Evolutionary conservation across 768 basidiomycete species (phyloP), one percentile per base, ranked within the genome.

Genomic region (Leucocoprinus leucothites): DNA sequence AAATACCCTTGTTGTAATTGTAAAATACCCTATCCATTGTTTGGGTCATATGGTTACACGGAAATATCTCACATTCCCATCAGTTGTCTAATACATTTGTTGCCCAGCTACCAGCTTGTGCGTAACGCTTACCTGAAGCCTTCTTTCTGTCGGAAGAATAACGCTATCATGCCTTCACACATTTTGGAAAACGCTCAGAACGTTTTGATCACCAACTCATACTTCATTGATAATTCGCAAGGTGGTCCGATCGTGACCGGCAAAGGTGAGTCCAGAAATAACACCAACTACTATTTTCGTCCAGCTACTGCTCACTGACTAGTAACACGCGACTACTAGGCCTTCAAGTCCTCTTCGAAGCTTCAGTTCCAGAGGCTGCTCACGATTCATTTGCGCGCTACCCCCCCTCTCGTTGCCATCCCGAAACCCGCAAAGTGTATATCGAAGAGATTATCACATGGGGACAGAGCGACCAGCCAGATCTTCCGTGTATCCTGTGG

Each of bases 361-460:
- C 25, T 14, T 48, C 54, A 14, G 48, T 56, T 14, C 54, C 36
- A 24, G 54, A 56, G 11, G 54, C 54, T 4, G 47, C 42, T 44
- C 36, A 57, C 44, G 45, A 50, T 25, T 57, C 56, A 9, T 26
- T 34, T 7, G 28, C 38, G 18, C 34, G 48, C 11, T 40, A 44
- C 22, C 13, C 42, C 18, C 49, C 28, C 7, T 34, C 45, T 4
- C 21, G 35, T 9, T 56, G 54, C 40, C 46, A 56, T 21, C 36
- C 36, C n/a, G 46, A 24, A 14, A 56, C 54, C 2, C 54, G 54
- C 3, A 24, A 28, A 3, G 35, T 48, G 13, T 47, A 26, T 1
- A 47, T 26, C n/a, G 19, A n/a, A 7, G 22, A 49, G 28, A 48
- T 56, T 34, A 21, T 28, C 14, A 41, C 21, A 2, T 56, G 54